Evolutionary conservation across 495 filamentous ascomycete species (phyloP), one percentile per base, ranked within the genome.

Genomic region (Podospora sp.): DNA sequence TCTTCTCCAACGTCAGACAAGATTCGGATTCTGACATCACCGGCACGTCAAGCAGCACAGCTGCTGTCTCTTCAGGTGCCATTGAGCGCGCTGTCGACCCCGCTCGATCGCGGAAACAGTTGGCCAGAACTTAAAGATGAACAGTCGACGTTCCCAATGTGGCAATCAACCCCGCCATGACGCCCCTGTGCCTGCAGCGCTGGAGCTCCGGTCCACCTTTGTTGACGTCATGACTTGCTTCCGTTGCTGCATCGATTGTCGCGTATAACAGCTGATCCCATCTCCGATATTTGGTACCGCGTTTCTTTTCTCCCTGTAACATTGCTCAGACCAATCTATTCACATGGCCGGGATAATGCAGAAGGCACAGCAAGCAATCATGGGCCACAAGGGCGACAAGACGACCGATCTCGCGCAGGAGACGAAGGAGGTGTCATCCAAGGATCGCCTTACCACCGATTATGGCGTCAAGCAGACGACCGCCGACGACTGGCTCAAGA

Each of bases 401-500:
- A 67, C 75, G 63, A 71, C 72, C 7, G 79, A 84, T 60, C 75
- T 84, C 33, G 67, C 72, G 26, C 57, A 73, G 52, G 74, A 80
- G 52, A 77, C 65, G 69, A 79, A 72, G 72, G 73, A 72, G 69
- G 70, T 63, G 61, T 65, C 68, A 22, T 53, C 46, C 58, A 65
- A 79, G 8, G 74, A 68, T 24, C 74, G 80, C 24, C 73, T 94
- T 69, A 93, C 92, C 0, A 90, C 90, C 57, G 92, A 97, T 74
- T 89, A 83, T 82, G 93, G 93, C 12, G 85, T 91, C 35, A 91
- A 89, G 77, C 84, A 94, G 68, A 78, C 83, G 18, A 89, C 89
- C 67, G 85, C 87, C 9, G 93, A 97, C 71, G 85, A 94, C 71
- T 96, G 91, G 92, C 81, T 96, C 22, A 88, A 85, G 69, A 83